Evolutionary conservation across 1,284 basidiomycete genomes (phyloP).

Genomic region (Moniliella sp.): DNA sequence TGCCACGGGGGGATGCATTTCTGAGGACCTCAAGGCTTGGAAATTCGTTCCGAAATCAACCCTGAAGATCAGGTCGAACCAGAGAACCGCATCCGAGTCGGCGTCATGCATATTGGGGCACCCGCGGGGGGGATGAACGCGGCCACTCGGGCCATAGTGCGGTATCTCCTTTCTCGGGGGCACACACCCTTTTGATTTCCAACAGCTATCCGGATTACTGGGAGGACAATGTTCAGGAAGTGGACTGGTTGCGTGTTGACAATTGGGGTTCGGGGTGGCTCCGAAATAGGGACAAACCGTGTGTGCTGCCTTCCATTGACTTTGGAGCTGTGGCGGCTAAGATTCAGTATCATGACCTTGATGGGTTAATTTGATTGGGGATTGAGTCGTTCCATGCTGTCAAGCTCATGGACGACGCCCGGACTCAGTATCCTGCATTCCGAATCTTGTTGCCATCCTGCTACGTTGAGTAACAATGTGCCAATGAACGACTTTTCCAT

Average conservation of each 20-base stretch:
- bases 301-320: constrained; percentile 61
- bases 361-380: constrained; percentile 75
- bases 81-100: constrained; percentile 46
- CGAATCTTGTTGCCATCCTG: no score
- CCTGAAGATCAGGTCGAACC: constrained; percentile 45
- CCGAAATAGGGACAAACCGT: constrained; percentile 91
- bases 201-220: constrained; percentile 86
- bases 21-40: constrained; percentile 67
- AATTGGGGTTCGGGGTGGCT: constrained; percentile 88
- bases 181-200: constrained; percentile 75
- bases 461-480: constrained; percentile 92
- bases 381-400: constrained; percentile 79
- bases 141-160: constrained; percentile 74
- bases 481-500: constrained; percentile 86
- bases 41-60: constrained; percentile 35
- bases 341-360: constrained; percentile 64
- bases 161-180: constrained; percentile 75
- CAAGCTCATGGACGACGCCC: constrained; percentile 53
- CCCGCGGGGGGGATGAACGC: constrained; percentile 98
- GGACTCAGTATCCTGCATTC: constrained; percentile 66
- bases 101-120: constrained; percentile 81
- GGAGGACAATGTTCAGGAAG: constrained; percentile 61
- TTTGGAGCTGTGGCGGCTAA: constrained; percentile 60
- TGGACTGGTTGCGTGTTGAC: constrained; percentile 92
- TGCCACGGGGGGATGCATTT: constrained; percentile 73